Conservation (phyloP, 1,139 yeast species). For the Petasospora fabianii region DNA sequence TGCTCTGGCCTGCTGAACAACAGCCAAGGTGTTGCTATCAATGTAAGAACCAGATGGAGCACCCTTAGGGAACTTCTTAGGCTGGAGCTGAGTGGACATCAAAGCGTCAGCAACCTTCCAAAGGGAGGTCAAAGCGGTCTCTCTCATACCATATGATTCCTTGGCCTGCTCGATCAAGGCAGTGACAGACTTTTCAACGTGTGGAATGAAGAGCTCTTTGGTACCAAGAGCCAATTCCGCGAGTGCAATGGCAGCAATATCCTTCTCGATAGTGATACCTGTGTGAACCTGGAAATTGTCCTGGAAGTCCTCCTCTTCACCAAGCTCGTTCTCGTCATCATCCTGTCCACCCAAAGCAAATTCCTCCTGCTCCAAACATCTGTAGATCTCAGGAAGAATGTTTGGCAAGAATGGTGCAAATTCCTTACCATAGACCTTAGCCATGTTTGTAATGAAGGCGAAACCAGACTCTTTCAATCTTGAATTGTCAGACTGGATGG, state of each 20-base stretch:
- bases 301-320: constrained; percentile 48
- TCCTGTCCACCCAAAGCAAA: constrained; percentile 40
- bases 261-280: constrained; percentile 95
- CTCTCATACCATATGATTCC: constrained; percentile 89
- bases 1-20: constrained; percentile 64
- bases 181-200: constrained; percentile 66
- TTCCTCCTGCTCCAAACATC: constrained; percentile 81
- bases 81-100: constrained; percentile 53
- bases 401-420: constrained; percentile 82
- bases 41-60: constrained; percentile 62
- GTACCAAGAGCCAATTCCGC: constrained; percentile 88
- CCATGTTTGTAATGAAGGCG: constrained; percentile 92
- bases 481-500: constrained; percentile 73
- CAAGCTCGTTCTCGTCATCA: constrained; percentile 37
- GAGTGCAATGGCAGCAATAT: constrained; percentile 91
- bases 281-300: constrained; percentile 82
- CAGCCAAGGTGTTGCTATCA: constrained; percentile 51
- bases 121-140: constrained; percentile 74
- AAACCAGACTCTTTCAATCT: constrained; percentile 93
- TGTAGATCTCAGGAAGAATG: constrained; percentile 79
- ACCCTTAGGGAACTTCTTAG: constrained; percentile 63
- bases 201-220: constrained; percentile 73
- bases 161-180: constrained; percentile 70
- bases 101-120: constrained; percentile 82
- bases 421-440: constrained; percentile 89